Evolutionary conservation across 306 rosid genomes (phyloP).

Genomic region (Nissolia schottii): DNA sequence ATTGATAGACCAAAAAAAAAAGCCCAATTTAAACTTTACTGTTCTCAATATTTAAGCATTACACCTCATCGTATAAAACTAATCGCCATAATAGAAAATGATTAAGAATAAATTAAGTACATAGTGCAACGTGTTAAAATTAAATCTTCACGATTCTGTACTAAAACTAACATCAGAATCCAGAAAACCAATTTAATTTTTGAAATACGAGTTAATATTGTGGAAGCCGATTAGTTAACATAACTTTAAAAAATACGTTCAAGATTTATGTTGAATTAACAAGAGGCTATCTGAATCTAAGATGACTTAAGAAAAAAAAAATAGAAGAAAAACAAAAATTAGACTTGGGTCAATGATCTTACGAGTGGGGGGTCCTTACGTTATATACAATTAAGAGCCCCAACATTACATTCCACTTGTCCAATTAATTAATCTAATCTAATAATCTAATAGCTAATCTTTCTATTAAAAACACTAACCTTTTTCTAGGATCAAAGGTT

Average conservation of each 20-base stretch:
- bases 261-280: neutral
- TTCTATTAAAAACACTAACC: too few relatives aligned
- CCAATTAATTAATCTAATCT: too few relatives aligned
- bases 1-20: neutral
- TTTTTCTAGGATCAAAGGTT: conserved; percentile 9
- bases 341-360: conserved; percentile 17
- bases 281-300: neutral
- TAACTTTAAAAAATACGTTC: conserved; percentile 4
- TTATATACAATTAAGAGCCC: conserved; percentile 1
- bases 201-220: neutral
- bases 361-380: conserved; percentile 33
- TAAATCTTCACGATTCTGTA: conserved; percentile 8
- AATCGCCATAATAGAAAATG: neutral
- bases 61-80: neutral
- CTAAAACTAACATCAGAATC: neutral
- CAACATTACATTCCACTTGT: conserved; percentile 27
- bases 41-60: neutral
- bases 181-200: neutral
- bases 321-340: neutral
- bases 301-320: neutral
- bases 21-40: neutral
- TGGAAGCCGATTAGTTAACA: neutral
- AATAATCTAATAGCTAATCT: neutral
- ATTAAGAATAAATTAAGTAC: neutral
- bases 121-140: neutral